Base-by-base conservation (phyloP, 163 green algal species). In the Volvox carteri region DNA sequence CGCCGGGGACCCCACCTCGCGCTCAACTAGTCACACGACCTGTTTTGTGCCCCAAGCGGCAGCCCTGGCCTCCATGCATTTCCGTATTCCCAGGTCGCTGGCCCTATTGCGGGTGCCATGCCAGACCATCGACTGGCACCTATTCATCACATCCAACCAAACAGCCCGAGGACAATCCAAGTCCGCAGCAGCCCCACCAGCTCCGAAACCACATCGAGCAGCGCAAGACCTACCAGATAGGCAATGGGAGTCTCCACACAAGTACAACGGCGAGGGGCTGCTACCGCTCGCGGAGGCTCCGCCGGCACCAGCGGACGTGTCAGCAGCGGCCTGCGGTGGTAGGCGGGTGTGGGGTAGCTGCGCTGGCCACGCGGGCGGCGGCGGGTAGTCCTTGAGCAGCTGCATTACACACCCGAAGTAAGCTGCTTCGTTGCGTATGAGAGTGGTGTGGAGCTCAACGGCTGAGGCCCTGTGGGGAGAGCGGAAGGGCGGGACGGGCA, bases 371-470 rank as follows among this genome's bases (percentile, higher is more conserved):
- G 41, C 68, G 19, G 75, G 39, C 21, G 91, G 88, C 6, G 91
- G 90, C 41, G 92, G 87, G 33, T 93, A 80, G 25, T 91, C 74
- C 58, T 46, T 19, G n/a, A 96, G 87, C 62, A 98, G 88, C 91
- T 97, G 94, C 39, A 75, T 33, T 4, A 96, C 84, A 68, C 92
- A 96, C n/a, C 90, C 88, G 79, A 94, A 95, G 89, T 96, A 97
- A 4, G 95, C 95, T 7, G 94, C 94, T 88, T 98, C 96, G 70
- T 98, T 98, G 23, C 96, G 91, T 73, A 98, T 94, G 25, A 94
- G 75, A 0, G 96, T 98, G 19, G 76, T 93, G 92, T 97, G 95
- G 42, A 97, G 92, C 50, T 94, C 84, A 35, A 86, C 86, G 2
- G 33, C 16, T 1, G 92, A 96, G 21, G 93, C 90, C 8, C 37